Conservation (phyloP, 2,329 filamentous ascomycete genomes). For the Alternaria gansuensis region DNA sequence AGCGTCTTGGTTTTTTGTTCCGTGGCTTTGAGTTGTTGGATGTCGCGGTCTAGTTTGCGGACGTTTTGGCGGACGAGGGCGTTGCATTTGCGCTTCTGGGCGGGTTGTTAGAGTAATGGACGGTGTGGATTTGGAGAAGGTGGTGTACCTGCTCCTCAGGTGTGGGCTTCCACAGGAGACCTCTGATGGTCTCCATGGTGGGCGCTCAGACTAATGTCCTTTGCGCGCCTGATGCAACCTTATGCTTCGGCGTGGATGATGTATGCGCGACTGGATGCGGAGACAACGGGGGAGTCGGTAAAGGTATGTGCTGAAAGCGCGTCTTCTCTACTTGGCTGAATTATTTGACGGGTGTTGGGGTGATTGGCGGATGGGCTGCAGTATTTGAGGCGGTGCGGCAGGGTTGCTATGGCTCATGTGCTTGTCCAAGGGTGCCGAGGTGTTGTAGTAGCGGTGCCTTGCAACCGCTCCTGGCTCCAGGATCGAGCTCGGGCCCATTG, state of each 20-base stretch:
- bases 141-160: constrained; percentile 84
- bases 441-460: constrained; percentile 28
- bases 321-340: background rate
- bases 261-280: constrained; percentile 13
- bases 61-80: constrained; percentile 86
- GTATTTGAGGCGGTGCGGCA: constrained; percentile 1
- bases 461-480: constrained; percentile 25
- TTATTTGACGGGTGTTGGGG: background rate
- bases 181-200: constrained; percentile 84
- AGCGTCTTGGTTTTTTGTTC: constrained; percentile 78
- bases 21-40: constrained; percentile 76
- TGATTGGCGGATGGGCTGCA: background rate
- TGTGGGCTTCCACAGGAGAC: constrained; percentile 90
- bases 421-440: constrained; percentile 21
- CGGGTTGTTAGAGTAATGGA: constrained; percentile 20
- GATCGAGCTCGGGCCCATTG: constrained; percentile 31
- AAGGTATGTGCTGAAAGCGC: background rate
- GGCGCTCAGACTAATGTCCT: background rate
- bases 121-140: constrained; percentile 4
- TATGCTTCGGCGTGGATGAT: background rate
- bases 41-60: constrained; percentile 94
- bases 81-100: constrained; percentile 93
- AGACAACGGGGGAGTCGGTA: constrained; percentile 10
- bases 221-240: background rate
- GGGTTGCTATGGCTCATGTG: constrained; percentile 9